Percentiles rank a stretch among this genome's conserved stretches.
Conservation (phyloP, 768 basidiomycete genomes). For the Naganishia vaughanmartiniae region DNA sequence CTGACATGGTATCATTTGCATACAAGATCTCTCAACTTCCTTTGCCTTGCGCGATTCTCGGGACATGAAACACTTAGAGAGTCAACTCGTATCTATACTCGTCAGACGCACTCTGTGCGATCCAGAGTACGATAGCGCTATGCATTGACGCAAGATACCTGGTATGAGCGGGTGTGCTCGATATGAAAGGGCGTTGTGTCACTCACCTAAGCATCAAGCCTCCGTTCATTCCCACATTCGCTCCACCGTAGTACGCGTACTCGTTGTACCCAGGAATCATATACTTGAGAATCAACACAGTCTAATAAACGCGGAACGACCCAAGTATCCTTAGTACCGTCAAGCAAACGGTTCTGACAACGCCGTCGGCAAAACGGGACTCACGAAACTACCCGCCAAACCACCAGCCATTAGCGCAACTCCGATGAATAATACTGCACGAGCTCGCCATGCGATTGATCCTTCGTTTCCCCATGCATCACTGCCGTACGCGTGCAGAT, state of each 20-base stretch:
- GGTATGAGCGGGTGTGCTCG: background rate
- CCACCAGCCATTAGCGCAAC: slow-evolving; percentile 98
- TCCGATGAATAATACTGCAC: slow-evolving; percentile 86
- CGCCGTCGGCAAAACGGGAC: slow-evolving; percentile 52
- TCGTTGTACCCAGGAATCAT: slow-evolving; percentile 70
- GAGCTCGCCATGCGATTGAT: slow-evolving; percentile 82
- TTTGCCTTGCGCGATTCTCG: background rate
- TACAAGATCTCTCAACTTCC: background rate
- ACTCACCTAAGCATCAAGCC: slow-evolving; percentile 56
- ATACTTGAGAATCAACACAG: slow-evolving; percentile 86
- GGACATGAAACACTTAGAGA: slow-evolving; percentile 53
- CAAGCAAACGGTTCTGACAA: background rate
- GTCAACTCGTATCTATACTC: slow-evolving; percentile 94
- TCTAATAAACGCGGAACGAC: slow-evolving; percentile 56
- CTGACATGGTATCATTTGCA: background rate
- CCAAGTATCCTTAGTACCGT: background rate
- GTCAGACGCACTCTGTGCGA: slow-evolving; percentile 75
- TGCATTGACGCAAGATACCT: slow-evolving; percentile 38
- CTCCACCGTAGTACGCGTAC: slow-evolving; percentile 83
- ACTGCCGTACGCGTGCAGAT: slow-evolving; percentile 66
- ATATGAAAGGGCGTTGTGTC: background rate
- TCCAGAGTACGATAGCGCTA: slow-evolving; percentile 84
- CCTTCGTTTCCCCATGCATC: slow-evolving; percentile 58
- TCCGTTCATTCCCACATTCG: slow-evolving; percentile 91
- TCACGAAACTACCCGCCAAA: slow-evolving; percentile 89